Conservation (phyloP, 257 asterid species). For the Solanum paucissectum region DNA sequence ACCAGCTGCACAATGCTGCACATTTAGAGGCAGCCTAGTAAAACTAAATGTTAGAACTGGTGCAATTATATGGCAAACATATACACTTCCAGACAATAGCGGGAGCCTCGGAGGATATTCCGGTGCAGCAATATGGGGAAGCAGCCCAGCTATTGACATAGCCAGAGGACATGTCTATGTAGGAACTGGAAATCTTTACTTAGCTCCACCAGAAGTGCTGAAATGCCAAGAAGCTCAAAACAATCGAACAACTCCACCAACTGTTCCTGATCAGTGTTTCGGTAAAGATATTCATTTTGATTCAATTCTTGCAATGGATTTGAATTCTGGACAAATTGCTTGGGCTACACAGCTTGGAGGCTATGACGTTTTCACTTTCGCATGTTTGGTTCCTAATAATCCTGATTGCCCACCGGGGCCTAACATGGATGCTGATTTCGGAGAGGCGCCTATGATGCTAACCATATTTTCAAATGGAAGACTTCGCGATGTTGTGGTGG, state of each 20-base stretch:
- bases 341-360: conserved; percentile 55
- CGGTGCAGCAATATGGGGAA: conserved; percentile 69
- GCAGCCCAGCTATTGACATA: conserved; percentile 66
- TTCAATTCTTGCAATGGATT: conserved; percentile 47
- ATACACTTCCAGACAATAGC: conserved; percentile 59
- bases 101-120: conserved; percentile 48
- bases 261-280: conserved; percentile 31
- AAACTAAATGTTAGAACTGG: conserved; percentile 51
- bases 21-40: conserved; percentile 60
- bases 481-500: conserved; percentile 47
- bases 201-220: conserved; percentile 47
- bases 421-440: conserved; percentile 66
- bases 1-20: conserved; percentile 45
- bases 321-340: conserved; percentile 32
- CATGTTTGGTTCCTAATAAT: conserved; percentile 48
- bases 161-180: conserved; percentile 27
- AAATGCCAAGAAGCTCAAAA: conserved; percentile 39
- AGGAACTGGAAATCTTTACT: conserved; percentile 60
- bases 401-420: conserved; percentile 73
- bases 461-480: conserved; percentile 18
- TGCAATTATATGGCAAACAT: conserved; percentile 56
- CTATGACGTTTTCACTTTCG: conserved; percentile 57
- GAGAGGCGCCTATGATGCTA: conserved; percentile 76
- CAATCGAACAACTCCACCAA: conserved; percentile 41
- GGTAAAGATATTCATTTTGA: conserved; percentile 46